These are phyloP conservation scores for Rauvolfia tetraphylla DNA, from an alignment of 257 asterid genomes.

Conservation along the genomic window DNA sequence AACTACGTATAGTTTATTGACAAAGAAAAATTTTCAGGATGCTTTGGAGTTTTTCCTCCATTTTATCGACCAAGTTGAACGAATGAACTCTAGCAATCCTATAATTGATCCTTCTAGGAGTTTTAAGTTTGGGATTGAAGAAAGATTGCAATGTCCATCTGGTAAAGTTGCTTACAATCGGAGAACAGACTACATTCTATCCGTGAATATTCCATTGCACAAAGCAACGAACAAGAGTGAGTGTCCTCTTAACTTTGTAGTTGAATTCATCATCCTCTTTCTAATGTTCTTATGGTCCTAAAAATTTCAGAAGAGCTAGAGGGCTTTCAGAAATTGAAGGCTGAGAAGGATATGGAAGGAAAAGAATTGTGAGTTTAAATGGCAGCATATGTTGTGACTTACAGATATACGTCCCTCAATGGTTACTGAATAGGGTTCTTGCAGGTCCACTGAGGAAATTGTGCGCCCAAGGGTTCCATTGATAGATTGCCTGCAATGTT, in stretches of 20 bases:
- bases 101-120: slow-evolving; percentile 76
- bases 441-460: slow-evolving; percentile 73
- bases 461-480: slow-evolving; percentile 91
- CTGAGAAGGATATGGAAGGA: slow-evolving; percentile 65
- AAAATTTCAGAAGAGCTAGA: slow-evolving; percentile 62
- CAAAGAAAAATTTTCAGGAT: slow-evolving; percentile 49
- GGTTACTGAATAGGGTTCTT: slow-evolving; percentile 19
- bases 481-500: slow-evolving; percentile 79
- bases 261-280: slow-evolving; percentile 17
- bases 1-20: slow-evolving; percentile 18
- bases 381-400: neutral
- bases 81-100: slow-evolving; percentile 57
- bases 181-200: slow-evolving; percentile 74
- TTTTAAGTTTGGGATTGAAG: slow-evolving; percentile 96
- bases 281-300: slow-evolving; percentile 18
- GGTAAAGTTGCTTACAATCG: slow-evolving; percentile 89
- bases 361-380: slow-evolving; percentile 67
- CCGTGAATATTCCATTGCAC: slow-evolving; percentile 80
- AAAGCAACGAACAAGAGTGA: slow-evolving; percentile 87
- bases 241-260: slow-evolving; percentile 21
- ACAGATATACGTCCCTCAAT: slow-evolving; percentile 5
- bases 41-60: slow-evolving; percentile 96
- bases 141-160: slow-evolving; percentile 77
- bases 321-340: slow-evolving; percentile 64
- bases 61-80: slow-evolving; percentile 90